Conservation (phyloP, 2,329 filamentous ascomycete species). For the Penicillium hesseltinei region DNA sequence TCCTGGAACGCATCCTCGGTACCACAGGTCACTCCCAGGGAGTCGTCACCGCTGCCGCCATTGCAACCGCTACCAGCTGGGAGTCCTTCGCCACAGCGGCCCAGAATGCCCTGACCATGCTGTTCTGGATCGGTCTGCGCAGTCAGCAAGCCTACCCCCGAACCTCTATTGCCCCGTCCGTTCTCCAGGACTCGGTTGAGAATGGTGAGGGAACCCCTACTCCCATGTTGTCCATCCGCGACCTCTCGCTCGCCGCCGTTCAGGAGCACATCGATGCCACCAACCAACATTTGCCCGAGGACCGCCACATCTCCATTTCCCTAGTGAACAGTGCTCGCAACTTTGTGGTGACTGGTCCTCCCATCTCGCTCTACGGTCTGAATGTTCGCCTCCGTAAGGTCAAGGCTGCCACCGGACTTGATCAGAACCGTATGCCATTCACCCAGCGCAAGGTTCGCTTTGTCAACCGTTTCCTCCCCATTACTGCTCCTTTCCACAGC, state of each 20-base stretch:
- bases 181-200: constrained; percentile 88
- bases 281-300: constrained; percentile 89
- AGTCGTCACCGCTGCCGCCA: constrained; percentile 87
- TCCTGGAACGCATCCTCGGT: constrained; percentile 80
- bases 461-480: constrained; percentile 93
- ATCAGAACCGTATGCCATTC: constrained; percentile 90
- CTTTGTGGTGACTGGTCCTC: constrained; percentile 93
- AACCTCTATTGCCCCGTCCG: constrained; percentile 86
- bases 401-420: constrained; percentile 94
- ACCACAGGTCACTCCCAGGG: constrained; percentile 96
- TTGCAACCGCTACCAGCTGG: constrained; percentile 88
- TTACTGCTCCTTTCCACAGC: constrained; percentile 98
- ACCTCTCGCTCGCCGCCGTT: constrained; percentile 81
- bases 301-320: constrained; percentile 92
- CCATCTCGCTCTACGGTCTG: constrained; percentile 92
- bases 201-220: constrained; percentile 94
- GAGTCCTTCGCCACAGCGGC: constrained; percentile 82
- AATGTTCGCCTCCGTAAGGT: constrained; percentile 94
- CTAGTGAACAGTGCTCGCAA: constrained; percentile 96
- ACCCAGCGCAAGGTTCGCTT: constrained; percentile 96
- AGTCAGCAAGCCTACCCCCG: constrained; percentile 97
- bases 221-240: constrained; percentile 96
- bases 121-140: constrained; percentile 97
- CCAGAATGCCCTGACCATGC: constrained; percentile 78
- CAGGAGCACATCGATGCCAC: constrained; percentile 96